Conservation (phyloP, 306 rosid species). For the Albizia julibrissin region DNA sequence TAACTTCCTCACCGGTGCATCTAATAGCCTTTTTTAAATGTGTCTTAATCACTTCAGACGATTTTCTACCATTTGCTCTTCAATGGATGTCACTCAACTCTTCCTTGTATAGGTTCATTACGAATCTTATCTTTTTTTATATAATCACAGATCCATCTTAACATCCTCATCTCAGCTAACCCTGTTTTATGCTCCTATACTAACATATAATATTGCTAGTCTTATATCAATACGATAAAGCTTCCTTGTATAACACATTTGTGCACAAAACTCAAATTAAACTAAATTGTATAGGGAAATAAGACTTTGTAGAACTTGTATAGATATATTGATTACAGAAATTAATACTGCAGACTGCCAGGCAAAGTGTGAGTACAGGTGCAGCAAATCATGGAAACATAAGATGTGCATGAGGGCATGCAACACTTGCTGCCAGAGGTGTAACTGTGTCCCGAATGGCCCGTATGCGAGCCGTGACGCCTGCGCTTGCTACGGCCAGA, state of each 20-base stretch:
- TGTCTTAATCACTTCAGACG: too few species aligned
- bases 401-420: constrained; percentile 2
- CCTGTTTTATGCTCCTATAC: too few species aligned
- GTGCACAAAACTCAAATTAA: background rate
- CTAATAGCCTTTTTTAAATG: too few species aligned
- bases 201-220: too few species aligned
- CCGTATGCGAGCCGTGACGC: background rate
- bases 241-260: too few species aligned
- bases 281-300: background rate
- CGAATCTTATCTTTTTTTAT: too few species aligned
- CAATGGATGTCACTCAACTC: too few species aligned
- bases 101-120: too few species aligned
- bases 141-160: too few species aligned
- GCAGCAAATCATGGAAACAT: constrained; percentile 3
- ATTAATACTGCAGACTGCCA: background rate
- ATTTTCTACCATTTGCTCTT: too few species aligned
- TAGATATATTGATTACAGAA: background rate
- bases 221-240: too few species aligned
- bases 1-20: rapidly evolving
- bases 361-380: background rate
- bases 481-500: background rate
- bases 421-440: constrained; percentile 9
- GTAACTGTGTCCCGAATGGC: background rate
- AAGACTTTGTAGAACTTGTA: background rate
- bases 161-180: too few species aligned